A percentile compares a stretch with the other conserved stretches of the same genome.
phyloP scores from a whole-genome alignment of 2,329 filamentous ascomycete genomes.

The Thelonectria olida region DNA sequence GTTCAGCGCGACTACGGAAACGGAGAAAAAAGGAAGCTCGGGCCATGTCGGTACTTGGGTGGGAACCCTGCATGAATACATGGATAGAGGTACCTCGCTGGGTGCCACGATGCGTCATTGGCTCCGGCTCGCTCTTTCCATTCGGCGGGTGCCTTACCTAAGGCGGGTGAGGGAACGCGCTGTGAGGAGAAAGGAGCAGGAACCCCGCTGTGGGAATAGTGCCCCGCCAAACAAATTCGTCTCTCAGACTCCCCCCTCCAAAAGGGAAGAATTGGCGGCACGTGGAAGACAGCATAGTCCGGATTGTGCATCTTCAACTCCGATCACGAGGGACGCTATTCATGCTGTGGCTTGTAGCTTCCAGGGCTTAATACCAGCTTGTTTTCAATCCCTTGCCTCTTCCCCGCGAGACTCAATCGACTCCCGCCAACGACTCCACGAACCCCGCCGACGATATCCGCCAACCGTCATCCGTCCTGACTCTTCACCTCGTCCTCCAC shows the following conservation, averaged over 20 bases:
- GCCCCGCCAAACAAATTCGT: constrained; percentile 42
- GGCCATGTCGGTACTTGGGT: constrained; percentile 35
- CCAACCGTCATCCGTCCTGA: constrained; percentile 7
- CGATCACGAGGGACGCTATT: background rate
- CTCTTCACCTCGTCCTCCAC: background rate
- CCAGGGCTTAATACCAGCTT: background rate
- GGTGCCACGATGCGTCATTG: background rate
- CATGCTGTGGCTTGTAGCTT: background rate
- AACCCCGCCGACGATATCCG: constrained; percentile 30
- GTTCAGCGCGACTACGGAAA: background rate
- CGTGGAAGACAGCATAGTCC: background rate
- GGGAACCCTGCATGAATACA: constrained; percentile 28
- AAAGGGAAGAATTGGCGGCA: constrained; percentile 20
- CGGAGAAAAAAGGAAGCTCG: constrained; percentile 31
- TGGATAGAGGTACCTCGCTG: constrained; percentile 25
- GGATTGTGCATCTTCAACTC: background rate
- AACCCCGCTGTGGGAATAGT: constrained; percentile 38
- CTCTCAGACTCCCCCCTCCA: constrained; percentile 24
- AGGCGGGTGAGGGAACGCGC: constrained; percentile 32
- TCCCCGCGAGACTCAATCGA: background rate
- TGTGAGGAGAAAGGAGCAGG: constrained; percentile 30
- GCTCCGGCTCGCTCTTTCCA: background rate
- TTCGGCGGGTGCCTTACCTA: background rate
- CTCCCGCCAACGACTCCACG: constrained; percentile 5
- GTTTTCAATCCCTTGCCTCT: background rate